Conservation (phyloP, 441 rosid species). For the Pelargonium australe region DNA sequence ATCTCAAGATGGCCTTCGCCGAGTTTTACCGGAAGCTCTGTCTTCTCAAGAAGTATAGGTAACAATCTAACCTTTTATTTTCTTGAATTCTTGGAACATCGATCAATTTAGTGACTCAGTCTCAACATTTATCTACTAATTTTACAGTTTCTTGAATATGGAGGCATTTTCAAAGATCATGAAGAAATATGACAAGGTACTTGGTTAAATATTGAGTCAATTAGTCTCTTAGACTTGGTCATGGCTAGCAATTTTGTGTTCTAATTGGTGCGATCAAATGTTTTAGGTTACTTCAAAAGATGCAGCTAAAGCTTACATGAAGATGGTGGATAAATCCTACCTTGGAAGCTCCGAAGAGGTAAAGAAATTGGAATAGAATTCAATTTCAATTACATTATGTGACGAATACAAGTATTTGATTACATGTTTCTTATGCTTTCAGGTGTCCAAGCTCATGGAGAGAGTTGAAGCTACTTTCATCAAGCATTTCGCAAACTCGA, state of each 20-base stretch:
- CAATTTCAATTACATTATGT: too few species aligned
- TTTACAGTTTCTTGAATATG: neutral
- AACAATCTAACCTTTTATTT: neutral
- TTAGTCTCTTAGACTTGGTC: neutral
- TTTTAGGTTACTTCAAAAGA: neutral
- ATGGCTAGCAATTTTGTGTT: too few species aligned
- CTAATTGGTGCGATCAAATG: too few species aligned
- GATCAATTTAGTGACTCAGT: too few species aligned
- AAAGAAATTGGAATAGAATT: neutral
- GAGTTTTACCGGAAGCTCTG: neutral
- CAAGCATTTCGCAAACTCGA: conserved; percentile 65
- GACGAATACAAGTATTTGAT: too few species aligned
- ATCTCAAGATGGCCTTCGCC: neutral
- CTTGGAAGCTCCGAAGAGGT: neutral
- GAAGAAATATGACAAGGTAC: neutral
- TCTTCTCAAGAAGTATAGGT: neutral
- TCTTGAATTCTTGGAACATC: too few species aligned
- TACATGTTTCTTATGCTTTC: neutral
- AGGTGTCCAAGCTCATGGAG: conserved; percentile 59
- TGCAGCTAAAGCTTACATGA: neutral
- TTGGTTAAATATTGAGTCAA: neutral
- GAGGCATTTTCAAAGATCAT: neutral
- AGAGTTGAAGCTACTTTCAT: conserved; percentile 69
- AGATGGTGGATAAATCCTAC: conserved; percentile 3
- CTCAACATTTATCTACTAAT: too few species aligned